Conservation (phyloP, 768 basidiomycete genomes). For the Kwoniella bestiolae region DNA sequence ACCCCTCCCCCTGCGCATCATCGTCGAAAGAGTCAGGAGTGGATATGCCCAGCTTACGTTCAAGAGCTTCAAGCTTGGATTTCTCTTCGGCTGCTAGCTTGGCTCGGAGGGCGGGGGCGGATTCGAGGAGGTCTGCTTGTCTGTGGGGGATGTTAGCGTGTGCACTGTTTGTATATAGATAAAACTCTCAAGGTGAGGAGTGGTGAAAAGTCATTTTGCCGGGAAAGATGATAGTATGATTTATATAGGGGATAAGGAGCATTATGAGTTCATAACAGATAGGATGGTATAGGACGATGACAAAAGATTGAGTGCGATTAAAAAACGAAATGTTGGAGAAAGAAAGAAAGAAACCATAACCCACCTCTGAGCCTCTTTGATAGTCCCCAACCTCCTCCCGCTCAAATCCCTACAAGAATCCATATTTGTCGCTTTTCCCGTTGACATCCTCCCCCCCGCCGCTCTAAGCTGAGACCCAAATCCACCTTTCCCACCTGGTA, state of each 20-base stretch:
- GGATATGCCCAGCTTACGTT: slow-evolving; percentile 76
- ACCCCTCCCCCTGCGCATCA: slow-evolving; percentile 12
- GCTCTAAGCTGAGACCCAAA: slow-evolving; percentile 96
- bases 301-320: too few species aligned
- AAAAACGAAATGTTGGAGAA: too few species aligned
- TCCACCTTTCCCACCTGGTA: slow-evolving; percentile 93
- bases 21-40: slow-evolving; percentile 25
- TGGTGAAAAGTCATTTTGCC: background rate
- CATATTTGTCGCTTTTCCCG: slow-evolving; percentile 71
- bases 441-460: slow-evolving; percentile 96
- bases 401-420: slow-evolving; percentile 92
- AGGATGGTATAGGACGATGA: too few species aligned
- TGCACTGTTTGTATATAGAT: too few species aligned
- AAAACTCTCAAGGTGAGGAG: background rate
- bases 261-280: too few species aligned
- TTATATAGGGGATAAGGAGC: too few species aligned
- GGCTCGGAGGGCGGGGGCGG: slow-evolving; percentile 77
- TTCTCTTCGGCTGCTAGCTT: slow-evolving; percentile 76
- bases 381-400: slow-evolving; percentile 84
- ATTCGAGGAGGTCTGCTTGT: slow-evolving; percentile 65
- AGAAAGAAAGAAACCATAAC: slow-evolving; percentile 44
- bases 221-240: too few species aligned
- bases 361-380: slow-evolving; percentile 94
- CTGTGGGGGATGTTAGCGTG: slow-evolving; percentile 23
- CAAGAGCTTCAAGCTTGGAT: slow-evolving; percentile 80